These are phyloP conservation scores for Phaeosphaeria sp. DNA, from an alignment of 2,329 filamentous ascomycete species.

Conservation along the genomic window DNA sequence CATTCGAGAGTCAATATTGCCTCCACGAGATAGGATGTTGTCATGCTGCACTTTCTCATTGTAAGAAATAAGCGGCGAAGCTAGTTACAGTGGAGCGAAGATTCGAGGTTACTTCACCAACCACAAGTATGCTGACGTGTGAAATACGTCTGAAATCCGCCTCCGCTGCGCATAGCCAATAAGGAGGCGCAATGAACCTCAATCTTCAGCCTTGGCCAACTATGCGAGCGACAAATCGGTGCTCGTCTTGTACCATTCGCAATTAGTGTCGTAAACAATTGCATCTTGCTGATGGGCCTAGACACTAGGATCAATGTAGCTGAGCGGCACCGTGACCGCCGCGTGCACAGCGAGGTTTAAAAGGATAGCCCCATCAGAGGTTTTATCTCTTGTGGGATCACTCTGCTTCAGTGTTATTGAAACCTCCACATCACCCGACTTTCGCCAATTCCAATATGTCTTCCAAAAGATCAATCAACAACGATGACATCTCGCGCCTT, in stretches of 20 bases:
- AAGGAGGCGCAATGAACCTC: neutral
- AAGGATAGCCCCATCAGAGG: neutral
- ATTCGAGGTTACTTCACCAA: too few species aligned
- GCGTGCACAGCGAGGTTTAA: neutral
- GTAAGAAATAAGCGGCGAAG: neutral
- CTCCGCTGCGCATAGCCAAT: neutral
- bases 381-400: neutral
- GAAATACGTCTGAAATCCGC: neutral
- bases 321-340: neutral
- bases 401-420: neutral
- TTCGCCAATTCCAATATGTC: neutral
- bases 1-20: too few species aligned
- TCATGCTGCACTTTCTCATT: neutral
- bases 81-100: neutral
- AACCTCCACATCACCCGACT: neutral
- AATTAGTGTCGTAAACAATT: neutral
- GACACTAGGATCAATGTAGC: neutral
- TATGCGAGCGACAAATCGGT: neutral
- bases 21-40: too few species aligned
- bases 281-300: neutral
- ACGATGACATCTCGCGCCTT: conserved; percentile 3
- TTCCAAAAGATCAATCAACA: conserved; percentile 1
- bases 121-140: neutral
- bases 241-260: neutral
- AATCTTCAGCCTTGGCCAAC: neutral